Evolutionary conservation across 176 grass and related monocot species (phyloP).

Genomic region (Saccharum spontaneum): DNA sequence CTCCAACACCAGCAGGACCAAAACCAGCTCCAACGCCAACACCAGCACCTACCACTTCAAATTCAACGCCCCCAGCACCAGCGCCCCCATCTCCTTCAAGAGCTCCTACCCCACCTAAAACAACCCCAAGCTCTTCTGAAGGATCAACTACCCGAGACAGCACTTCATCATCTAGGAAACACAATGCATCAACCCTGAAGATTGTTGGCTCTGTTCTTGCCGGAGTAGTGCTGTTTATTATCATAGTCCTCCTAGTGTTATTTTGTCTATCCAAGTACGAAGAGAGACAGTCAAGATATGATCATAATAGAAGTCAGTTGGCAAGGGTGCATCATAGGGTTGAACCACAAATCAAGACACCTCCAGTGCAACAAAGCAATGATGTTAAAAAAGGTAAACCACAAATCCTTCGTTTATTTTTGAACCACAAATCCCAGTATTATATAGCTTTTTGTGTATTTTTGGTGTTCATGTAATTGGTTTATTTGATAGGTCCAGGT

Average conservation of each 20-base stretch:
- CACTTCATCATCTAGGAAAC: conserved; percentile 48
- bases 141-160: conserved; percentile 46
- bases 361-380: conserved; percentile 49
- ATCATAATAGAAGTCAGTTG: conserved; percentile 53
- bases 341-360: conserved; percentile 48
- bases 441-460: neutral
- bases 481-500: conserved; percentile 39
- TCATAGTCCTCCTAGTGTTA: conserved; percentile 57
- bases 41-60: conserved; percentile 30
- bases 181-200: conserved; percentile 58
- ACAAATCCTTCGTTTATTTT: too few species aligned
- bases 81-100: conserved; percentile 53
- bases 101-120: conserved; percentile 28
- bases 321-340: conserved; percentile 47
- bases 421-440: neutral
- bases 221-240: conserved; percentile 61
- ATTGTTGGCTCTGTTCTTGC: conserved; percentile 81
- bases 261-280: conserved; percentile 85
- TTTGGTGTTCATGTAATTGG: conserved; percentile 8
- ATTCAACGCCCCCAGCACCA: conserved; percentile 23
- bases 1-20: conserved; percentile 53
- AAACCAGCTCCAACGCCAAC: conserved; percentile 49
- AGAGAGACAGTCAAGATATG: conserved; percentile 63
- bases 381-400: conserved; percentile 55
- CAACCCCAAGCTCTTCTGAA: conserved; percentile 37